Conservation (phyloP, 1,284 basidiomycete species). For the Sanguinoderma infundibulare region DNA sequence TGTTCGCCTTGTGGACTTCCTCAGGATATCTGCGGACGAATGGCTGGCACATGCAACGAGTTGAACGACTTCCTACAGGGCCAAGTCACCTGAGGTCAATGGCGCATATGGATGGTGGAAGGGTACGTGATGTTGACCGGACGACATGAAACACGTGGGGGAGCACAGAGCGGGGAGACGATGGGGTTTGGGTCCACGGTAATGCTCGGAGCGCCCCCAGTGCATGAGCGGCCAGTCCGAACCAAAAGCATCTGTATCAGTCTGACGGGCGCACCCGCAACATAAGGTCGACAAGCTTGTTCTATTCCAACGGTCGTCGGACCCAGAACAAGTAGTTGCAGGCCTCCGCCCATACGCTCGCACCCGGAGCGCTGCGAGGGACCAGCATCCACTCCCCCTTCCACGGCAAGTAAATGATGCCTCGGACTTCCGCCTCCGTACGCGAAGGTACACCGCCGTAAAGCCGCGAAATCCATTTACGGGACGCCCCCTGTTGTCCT, state of each 20-base stretch:
- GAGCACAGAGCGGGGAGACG: neutral
- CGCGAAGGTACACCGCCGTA: conserved; percentile 51
- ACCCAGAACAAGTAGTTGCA: conserved; percentile 88
- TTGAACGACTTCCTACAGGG: neutral
- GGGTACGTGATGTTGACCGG: neutral
- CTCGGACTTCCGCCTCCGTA: conserved; percentile 80
- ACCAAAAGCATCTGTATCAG: neutral
- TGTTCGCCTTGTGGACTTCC: neutral
- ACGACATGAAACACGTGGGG: neutral
- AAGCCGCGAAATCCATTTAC: conserved; percentile 50
- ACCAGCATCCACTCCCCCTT: conserved; percentile 75
- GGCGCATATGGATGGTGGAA: neutral
- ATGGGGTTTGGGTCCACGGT: neutral
- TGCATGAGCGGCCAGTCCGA: neutral
- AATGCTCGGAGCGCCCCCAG: neutral
- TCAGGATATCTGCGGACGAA: neutral
- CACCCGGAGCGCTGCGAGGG: conserved; percentile 59
- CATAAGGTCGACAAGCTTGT: neutral
- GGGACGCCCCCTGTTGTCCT: conserved; percentile 5
- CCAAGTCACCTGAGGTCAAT: neutral
- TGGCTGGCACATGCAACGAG: too few relatives aligned
- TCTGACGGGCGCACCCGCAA: neutral
- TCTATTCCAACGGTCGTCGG: conserved; percentile 52
- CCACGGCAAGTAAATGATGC: conserved; percentile 84
- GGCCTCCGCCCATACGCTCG: conserved; percentile 60